Evolutionary conservation across 2,329 filamentous ascomycete genomes (phyloP), one percentile per base, ranked within the genome.

Genomic region (Colletotrichum endophyticum): DNA sequence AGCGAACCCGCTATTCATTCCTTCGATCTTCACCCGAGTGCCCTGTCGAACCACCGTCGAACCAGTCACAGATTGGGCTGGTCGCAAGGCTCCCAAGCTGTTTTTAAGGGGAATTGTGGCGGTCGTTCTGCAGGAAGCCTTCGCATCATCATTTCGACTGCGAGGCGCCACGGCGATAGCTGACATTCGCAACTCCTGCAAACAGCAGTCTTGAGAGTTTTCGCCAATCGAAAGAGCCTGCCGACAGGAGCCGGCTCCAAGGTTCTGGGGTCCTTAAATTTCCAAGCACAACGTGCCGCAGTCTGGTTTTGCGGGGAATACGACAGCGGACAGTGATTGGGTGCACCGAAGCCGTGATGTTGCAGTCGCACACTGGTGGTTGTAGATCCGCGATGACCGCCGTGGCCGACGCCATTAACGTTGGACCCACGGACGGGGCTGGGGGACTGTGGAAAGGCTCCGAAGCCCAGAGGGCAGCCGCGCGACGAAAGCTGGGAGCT

Each of bases 251-350:
- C 70, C 73, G 64, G 64, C 22, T 36, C 64, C 73, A 61, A 69
- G 73, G 73, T 69, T 66, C 32, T 44, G 73, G 70, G 44, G 64
- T 70, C 73, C 34, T 73, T 68, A 34, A 72, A 36, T 63, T 69
- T 73, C 44, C 73, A 68, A 63, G 44, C 28, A 49, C 30, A 61
- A 66, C 22, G n/a, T 32, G 61, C 61, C 36, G 36, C 36, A 19
- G n/a, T 30, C 56, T 63, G 44, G 36, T 59, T 49, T 61, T 76
- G 70, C 73, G 73, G 73, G 73, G 70, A 66, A 73, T 44, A 22
- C 49, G 27, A 15, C 62, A 49, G 34, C 49, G 32, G 25, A n/a
- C 44, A 22, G 56, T 63, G 73, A 73, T 73, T 68, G 70, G 63
- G 63, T 39, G 53, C 30, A 15, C 62, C 16, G n/a, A 32, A 56